Evolutionary conservation across 2,329 filamentous ascomycete genomes (phyloP), one percentile per base, ranked within the genome.

Genomic region (Arthrobotrys musiformis): DNA sequence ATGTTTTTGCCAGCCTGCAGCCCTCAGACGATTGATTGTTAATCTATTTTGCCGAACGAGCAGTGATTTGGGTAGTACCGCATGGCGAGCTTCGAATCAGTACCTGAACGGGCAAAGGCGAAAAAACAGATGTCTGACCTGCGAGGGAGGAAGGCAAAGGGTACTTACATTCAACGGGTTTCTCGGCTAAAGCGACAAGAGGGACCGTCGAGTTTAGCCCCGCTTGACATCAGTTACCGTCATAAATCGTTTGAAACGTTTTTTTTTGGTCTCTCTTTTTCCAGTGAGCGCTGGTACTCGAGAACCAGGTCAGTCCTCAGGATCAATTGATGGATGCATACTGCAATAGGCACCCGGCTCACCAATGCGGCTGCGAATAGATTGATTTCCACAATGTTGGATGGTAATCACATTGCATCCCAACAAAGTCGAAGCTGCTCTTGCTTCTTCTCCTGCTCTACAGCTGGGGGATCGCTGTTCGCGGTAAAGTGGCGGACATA

Each of bases 21-120:
- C 46, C 35, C 44, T 61, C 30, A 24, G 30, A 40, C 68, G 30
- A 50, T 50, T 30, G 60, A 64, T 19, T 42, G 30, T 46, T 33
- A 75, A 62, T 68, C 54, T 75, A 68, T 75, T 75, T 62, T 75
- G 63, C 70, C 70, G 70, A 75, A 64, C 69, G 63, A 70, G 30
- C 22, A 68, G 30, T 42, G 37, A n/a, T n/a, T n/a, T n/a, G n/a
- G n/a, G n/a, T n/a, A n/a, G 63, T 40, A 76, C 72, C 64, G 66
- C 66, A 69, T 70, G 64, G 63, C 46, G 58, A 40, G 63, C 63
- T 62, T 75, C 70, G 63, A 50, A 63, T 75, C 70, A 75, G 72
- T 64, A 54, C 72, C 64, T 76, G 37, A 67, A 70, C 44, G 40
- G 72, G 72, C 37, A 68, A 69, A 69, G 62, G 61, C 70, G 48